Evolutionary conservation across 169 alveolate species (phyloP), one percentile per base, ranked within the genome.

Genomic region (Plasmodium vivax): DNA sequence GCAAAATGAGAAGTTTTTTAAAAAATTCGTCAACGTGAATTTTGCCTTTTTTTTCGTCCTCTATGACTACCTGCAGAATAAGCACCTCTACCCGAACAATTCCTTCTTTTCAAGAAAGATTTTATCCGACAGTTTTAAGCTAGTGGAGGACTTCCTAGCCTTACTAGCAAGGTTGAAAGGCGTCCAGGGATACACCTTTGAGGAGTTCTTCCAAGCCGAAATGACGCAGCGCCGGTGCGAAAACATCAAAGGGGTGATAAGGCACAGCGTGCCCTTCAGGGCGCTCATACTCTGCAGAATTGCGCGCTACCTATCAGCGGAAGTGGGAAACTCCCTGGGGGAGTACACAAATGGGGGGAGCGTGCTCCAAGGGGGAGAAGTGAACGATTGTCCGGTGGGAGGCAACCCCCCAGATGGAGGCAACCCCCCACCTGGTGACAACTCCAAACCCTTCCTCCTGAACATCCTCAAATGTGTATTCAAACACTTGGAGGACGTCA

Each of bases 21-120:
- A 77, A 87, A 87, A 87, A 51, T 87, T 87, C 58, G 34, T 87
- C 71, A 77, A 75, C 32, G 54, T 32, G 14, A 87, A 87, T 3
- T 87, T 87, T 56, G 27, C 85, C 51, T 54, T 87, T 75, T 87
- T 87, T 87, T 77, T 87, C 43, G 68, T 87, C n/a, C 58, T 87
- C n/a, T 36, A 74, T 87, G 93, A 87, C 45, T 74, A 56, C 43
- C 34, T 75, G 54, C 30, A 6, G 8, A 87, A 87, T 30, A 16
- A 23, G 8, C 19, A 87, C 7, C 6, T 43, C n/a, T 87, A 74
- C 32, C 80, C 87, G 38, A 38, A 34, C 12, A 27, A 77, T 54
- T 75, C 54, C 0, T 87, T 27, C 73, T 77, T 77, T 38, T 56
- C 68, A 16, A 14, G 85, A 58, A 19, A 75, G 77, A 87, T 74